Percentiles rank a stretch among this genome's conserved stretches.
phyloP scores from a whole-genome alignment of 352 stramenopile genomes.

The Pythium myriotylum region DNA sequence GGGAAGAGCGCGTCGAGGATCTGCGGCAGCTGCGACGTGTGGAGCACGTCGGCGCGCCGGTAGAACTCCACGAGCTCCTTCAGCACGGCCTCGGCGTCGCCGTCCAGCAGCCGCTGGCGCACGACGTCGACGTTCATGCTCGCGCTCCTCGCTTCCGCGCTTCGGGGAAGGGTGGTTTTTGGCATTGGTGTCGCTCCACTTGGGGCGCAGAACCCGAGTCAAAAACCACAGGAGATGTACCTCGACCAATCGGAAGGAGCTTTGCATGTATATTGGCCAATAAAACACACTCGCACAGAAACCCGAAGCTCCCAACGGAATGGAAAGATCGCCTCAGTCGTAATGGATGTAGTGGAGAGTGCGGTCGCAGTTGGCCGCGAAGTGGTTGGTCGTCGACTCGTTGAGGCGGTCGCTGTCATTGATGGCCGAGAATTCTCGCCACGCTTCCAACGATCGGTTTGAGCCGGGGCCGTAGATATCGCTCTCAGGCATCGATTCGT shows the following conservation, averaged over 20 bases:
- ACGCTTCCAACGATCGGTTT: conserved; percentile 53
- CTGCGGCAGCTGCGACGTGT: conserved; percentile 89
- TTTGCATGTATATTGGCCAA: conserved; percentile 12
- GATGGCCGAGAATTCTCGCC: conserved; percentile 68
- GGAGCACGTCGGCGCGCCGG: conserved; percentile 84
- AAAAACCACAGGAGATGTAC: conserved; percentile 23
- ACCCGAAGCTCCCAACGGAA: too few species aligned
- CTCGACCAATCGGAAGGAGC: conserved; percentile 24
- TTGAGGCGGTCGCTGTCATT: conserved; percentile 61
- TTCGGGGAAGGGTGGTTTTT: conserved; percentile 25
- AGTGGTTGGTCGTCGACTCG: conserved; percentile 88
- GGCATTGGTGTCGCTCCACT: background rate
- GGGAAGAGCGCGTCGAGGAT: conserved; percentile 93
- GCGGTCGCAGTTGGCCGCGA: conserved; percentile 59
- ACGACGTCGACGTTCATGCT: conserved; percentile 89
- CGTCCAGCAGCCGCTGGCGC: conserved; percentile 83
- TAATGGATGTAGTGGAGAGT: conserved; percentile 70
- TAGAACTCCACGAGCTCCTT: conserved; percentile 88
- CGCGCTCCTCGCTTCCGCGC: conserved; percentile 26
- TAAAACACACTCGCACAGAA: conserved; percentile 2
- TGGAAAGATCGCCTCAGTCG: conserved; percentile 9
- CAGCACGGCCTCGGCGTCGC: conserved; percentile 70
- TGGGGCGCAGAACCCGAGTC: background rate
- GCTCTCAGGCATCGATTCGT: conserved; percentile 37
- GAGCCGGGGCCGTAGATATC: conserved; percentile 48